Evolutionary conservation across 23 red algal species (phyloP).

Genomic region (Gracilaria caudata): DNA sequence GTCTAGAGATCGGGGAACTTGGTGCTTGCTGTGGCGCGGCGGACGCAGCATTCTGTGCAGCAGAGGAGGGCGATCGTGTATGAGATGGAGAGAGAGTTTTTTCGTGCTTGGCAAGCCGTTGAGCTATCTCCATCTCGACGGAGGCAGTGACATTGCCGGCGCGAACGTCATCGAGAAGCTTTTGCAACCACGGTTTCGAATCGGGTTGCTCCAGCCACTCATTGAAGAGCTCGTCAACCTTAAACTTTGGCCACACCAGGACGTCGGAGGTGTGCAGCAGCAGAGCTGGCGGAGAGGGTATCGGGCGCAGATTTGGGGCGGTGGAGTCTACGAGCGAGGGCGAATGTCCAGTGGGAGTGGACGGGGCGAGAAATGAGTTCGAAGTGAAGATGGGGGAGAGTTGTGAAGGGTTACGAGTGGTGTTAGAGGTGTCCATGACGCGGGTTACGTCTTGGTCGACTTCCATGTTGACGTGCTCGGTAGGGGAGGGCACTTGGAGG

Average conservation of each 20-base stretch:
- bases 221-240: conserved; percentile 83
- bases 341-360: conserved; percentile 3
- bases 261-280: conserved; percentile 66
- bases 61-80: conserved; percentile 30
- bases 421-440: conserved; percentile 2
- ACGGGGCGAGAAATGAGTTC: conserved; percentile 5
- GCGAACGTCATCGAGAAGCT: conserved; percentile 51
- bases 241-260: conserved; percentile 70
- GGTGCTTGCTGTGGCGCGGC: conserved; percentile 58
- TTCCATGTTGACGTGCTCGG: conserved; percentile 62
- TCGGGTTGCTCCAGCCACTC: conserved; percentile 75
- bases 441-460: conserved; percentile 59
- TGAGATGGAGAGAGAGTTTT: conserved; percentile 16
- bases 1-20: conserved; percentile 53
- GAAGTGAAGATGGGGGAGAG: conserved; percentile 5
- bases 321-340: conserved; percentile 10
- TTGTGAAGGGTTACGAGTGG: not conserved
- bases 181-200: conserved; percentile 46
- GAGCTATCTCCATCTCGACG: conserved; percentile 18
- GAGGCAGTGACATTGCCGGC: conserved; percentile 11
- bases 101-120: conserved; percentile 26
- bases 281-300: conserved; percentile 39
- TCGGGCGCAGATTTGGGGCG: conserved; percentile 18
- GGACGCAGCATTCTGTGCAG: not conserved
- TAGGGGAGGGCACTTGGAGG: conserved; percentile 24